Base-by-base conservation (phyloP, 805 yeast species). In the Ogataea methylovora region DNA sequence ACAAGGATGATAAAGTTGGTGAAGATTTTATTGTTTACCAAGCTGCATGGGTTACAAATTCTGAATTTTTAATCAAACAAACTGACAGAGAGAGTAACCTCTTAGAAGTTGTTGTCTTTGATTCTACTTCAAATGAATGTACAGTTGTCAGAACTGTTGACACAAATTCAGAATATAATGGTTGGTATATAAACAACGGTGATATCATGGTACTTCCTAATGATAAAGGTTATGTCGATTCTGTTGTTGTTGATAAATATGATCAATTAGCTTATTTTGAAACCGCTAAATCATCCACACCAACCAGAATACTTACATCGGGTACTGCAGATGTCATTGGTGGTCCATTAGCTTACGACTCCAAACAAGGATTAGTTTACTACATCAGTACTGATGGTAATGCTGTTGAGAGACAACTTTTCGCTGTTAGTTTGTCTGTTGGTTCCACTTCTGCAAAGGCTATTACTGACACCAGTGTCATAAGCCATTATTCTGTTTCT, bases 241-340 rank as follows among this genome's bases (percentile, higher is more conserved):
- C 74, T 3, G 66, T 76, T 11, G 75, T 70, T 13, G 66, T 63
- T 23, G 63, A 49, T 9, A 79, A 82, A 0, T 79, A 56, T 52
- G 73, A 71, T 40, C 92, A 83, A 51, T 55, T 84, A 31, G 84
- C 76, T 2, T 75, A 71, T 49, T 82, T 74, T 44, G 58, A 68
- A 13, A 61, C 70, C 2, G 65, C 71, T 1, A 49, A 57, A 5
- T 51, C 69, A 23, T 46, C 58, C 0, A 48, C 54, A 4, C 76
- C 76, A 1, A 41, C 36, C 4, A 60, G 66, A 31, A 25, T 53
- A 20, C 35, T 74, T 8, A 66, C 78, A 0, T 32, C 40, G 2
- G 79, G 79, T 12, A 48, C 61, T 2, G 73, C 71, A 71, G 79
- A 74, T 46, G 67, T 72, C 24, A 66, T 72, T 18, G 66, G 64